Evolutionary conservation across 192 early-diverging fungal species (phyloP).

Genomic region (Jimgerdemannia flammicorona): DNA sequence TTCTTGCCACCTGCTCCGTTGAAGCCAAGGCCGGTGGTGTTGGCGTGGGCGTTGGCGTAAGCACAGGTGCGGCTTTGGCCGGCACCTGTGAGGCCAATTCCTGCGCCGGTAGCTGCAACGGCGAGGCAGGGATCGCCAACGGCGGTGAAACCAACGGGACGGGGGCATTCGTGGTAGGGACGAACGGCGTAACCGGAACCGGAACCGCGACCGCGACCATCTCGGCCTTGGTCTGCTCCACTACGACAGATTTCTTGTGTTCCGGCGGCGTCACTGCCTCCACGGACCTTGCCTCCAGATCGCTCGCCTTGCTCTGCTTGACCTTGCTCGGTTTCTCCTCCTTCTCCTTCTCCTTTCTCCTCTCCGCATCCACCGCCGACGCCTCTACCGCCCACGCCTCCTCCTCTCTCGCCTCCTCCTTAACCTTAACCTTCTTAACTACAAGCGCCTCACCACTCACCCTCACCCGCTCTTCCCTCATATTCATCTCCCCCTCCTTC

Average conservation of each 20-base stretch:
- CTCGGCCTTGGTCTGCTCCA: no score
- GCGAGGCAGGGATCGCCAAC: no score
- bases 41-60: no score
- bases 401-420: background rate
- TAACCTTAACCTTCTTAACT: background rate
- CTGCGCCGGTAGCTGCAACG: no score
- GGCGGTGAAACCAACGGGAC: no score
- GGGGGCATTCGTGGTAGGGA: no score
- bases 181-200: no score
- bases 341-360: background rate
- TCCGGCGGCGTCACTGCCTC: background rate
- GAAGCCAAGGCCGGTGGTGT: no score
- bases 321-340: background rate
- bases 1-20: no score
- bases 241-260: background rate
- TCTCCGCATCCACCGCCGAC: background rate
- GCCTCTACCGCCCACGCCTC: background rate
- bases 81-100: no score
- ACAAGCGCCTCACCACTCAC: background rate
- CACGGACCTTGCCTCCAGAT: background rate
- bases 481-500: background rate
- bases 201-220: no score
- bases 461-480: background rate
- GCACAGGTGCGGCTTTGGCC: no score
- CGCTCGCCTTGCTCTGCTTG: background rate